Base-by-base conservation (phyloP, 2,329 filamentous ascomycete genomes). In the Penicillium expansum region DNA sequence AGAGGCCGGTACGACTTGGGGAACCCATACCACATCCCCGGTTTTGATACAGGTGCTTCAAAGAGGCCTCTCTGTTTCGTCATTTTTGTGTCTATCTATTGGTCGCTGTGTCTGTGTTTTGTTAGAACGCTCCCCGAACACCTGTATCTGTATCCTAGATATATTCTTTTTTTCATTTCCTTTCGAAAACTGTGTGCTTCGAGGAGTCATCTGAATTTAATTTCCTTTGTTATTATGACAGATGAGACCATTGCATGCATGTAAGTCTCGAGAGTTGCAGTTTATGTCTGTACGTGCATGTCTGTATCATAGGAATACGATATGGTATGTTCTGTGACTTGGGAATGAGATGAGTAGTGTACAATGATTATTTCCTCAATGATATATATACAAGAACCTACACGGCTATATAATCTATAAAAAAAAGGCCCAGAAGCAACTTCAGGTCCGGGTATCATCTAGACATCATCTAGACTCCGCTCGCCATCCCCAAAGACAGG, bases 401-500 rank as follows among this genome's bases (percentile, higher is more conserved):
- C 14, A 33, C 10, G 29, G 18, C 32, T 35, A 32, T 24, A 20
- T 18, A 38, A 20, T 10, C 18, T 22, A 39, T 18, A 39, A 11
- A 37, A 22, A 37, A 24, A 20, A 29, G 16, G 29, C 29, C 18
- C 30, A 33, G 16, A 52, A 33, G 18, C 16, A 38, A 43, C 18
- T 41, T 48, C 42, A 48, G 29, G 57, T 30, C 20, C 37, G 45
- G 18, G 54, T 62, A 62, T 69, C 61, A 37, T 63, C 65, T 20
- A 79, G 68, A 1, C 83, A 62, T 69, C 61, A 37, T 63, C 65
- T 20, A 79, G 68, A 1, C 83, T 86, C 64, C 84, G 83, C 79
- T 97, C 93, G 0, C 94, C 94, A 69, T 97, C 90, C 0, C 93
- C 93, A 79, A 95, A 97, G 0, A 87, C 39, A 0, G 74, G 77